These are phyloP conservation scores for Durotheca rogersii DNA, from an alignment of 495 filamentous ascomycete genomes.

Conservation along the genomic window DNA sequence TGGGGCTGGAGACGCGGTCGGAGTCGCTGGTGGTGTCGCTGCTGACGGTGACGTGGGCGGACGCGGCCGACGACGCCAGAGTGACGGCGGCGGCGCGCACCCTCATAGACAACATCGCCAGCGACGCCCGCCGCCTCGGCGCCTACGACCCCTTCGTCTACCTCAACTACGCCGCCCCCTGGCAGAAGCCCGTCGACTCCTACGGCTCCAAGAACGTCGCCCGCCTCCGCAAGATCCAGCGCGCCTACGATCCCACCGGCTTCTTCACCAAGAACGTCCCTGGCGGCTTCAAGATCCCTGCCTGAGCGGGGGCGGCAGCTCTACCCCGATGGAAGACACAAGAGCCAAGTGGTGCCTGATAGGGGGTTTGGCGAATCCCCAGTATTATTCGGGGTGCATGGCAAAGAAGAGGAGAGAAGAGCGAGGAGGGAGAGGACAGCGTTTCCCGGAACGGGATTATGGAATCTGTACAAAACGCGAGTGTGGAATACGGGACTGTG, in stretches of 20 bases:
- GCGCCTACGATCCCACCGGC: constrained; percentile 16
- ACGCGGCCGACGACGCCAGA: constrained; percentile 16
- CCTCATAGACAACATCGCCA: constrained; percentile 17
- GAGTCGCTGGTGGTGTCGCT: constrained; percentile 11
- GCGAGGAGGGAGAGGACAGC: no score
- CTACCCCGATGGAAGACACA: no score
- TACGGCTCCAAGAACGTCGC: constrained; percentile 28
- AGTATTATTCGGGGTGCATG: no score
- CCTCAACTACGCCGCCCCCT: constrained; percentile 30
- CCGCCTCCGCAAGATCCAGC: constrained; percentile 4
- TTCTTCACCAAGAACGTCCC: constrained; percentile 25
- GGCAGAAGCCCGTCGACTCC: constrained; percentile 26
- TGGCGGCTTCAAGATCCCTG: constrained; percentile 35
- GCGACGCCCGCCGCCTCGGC: constrained; percentile 5
- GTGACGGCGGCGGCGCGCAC: constrained; percentile 4
- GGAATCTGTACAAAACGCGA: no score
- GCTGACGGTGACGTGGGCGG: constrained; percentile 24
- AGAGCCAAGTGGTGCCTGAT: no score
- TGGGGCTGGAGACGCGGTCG: constrained; percentile 37
- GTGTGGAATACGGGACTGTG: no score
- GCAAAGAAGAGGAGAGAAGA: no score
- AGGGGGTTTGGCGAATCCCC: no score
- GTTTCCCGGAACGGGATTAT: no score
- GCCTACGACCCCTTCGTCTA: constrained; percentile 26
- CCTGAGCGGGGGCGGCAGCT: no score